These are phyloP conservation scores for Cordyceps militaris DNA, from an alignment of 2,329 filamentous ascomycete genomes.

Conservation along the genomic window DNA sequence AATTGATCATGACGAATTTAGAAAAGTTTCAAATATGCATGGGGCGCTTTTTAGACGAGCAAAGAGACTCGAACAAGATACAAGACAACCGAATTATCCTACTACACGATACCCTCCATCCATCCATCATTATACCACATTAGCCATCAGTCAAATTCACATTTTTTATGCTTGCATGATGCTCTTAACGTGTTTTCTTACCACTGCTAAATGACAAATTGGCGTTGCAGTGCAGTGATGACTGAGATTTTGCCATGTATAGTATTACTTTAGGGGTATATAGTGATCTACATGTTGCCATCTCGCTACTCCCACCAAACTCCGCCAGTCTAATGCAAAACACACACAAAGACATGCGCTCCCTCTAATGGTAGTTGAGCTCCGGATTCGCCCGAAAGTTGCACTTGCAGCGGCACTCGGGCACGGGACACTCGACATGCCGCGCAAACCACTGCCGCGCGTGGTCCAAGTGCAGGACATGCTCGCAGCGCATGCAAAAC, in stretches of 20 bases:
- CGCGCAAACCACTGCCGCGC: constrained; percentile 59
- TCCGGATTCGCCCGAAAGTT: constrained; percentile 55
- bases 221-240: too few relatives aligned
- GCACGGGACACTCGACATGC: constrained; percentile 60
- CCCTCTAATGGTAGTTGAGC: constrained; percentile 40
- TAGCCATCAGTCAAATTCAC: background rate
- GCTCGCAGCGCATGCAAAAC: constrained; percentile 62
- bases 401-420: constrained; percentile 60
- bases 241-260: too few relatives aligned
- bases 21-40: background rate
- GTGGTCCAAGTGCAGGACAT: constrained; percentile 61
- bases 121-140: background rate
- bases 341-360: too few relatives aligned
- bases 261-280: background rate
- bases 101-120: constrained; percentile 4
- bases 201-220: too few relatives aligned
- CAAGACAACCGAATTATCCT: background rate
- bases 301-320: background rate
- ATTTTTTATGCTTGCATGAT: background rate
- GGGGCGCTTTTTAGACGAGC: background rate
- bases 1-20: constrained; percentile 10
- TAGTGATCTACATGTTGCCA: background rate
- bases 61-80: background rate
- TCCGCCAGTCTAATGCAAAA: background rate
- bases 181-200: too few relatives aligned